Evolutionary conservation across 148 eudicot genomes (phyloP).

Genomic region (Fallopia convolvulus): DNA sequence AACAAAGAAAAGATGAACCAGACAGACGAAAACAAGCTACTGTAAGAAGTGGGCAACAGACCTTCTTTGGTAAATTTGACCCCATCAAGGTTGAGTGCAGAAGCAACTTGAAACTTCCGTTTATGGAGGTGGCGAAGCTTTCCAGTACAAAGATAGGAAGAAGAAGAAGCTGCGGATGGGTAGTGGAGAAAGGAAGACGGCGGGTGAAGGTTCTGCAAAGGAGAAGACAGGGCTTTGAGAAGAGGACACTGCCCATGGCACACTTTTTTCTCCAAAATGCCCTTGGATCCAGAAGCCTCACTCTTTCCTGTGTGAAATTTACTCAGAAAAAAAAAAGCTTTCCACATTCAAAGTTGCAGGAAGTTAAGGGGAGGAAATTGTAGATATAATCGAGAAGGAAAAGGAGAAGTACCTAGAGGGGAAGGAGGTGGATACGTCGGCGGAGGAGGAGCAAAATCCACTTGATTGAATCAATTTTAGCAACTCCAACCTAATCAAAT

Average conservation of each 20-base stretch:
- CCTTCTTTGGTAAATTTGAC: constrained; percentile 62
- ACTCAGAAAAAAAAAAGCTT: too few species aligned
- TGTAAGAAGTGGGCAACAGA: constrained; percentile 20
- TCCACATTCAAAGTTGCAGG: too few species aligned
- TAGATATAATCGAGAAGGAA: too few species aligned
- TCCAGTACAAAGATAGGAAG: constrained; percentile 12
- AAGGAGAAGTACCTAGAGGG: too few species aligned
- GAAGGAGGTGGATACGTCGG: too few species aligned
- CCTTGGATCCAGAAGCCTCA: background rate
- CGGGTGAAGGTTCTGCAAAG: constrained; percentile 15
- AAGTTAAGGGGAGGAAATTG: too few species aligned
- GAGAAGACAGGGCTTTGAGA: constrained; percentile 31
- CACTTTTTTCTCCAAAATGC: background rate
- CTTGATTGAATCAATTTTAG: too few species aligned
- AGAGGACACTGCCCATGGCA: constrained; percentile 14
- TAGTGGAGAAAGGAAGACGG: constrained; percentile 29
- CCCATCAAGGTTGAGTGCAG: constrained; percentile 64
- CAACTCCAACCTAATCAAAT: too few species aligned
- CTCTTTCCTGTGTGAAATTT: too few species aligned
- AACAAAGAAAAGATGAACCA: background rate
- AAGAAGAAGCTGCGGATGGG: constrained; percentile 20
- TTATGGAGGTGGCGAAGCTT: constrained; percentile 20
- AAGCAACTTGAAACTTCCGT: constrained; percentile 37
- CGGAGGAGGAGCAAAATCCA: too few species aligned
- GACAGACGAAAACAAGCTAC: constrained; percentile 3